Evolutionary conservation across 768 basidiomycete species (phyloP).

Genomic region (Termitomyces sp.): DNA sequence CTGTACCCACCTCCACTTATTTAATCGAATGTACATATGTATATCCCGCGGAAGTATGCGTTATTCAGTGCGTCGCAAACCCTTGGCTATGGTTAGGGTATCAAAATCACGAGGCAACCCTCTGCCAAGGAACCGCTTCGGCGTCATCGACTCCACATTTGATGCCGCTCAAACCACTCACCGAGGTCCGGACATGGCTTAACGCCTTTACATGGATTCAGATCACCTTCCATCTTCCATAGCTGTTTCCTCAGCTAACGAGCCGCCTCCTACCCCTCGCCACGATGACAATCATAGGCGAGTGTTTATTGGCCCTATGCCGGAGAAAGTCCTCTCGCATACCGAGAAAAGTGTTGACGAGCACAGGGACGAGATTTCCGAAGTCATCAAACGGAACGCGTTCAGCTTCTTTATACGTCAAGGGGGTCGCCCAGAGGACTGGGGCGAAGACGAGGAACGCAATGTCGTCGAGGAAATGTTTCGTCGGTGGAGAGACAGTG

Average conservation of each 20-base stretch:
- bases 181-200: neutral
- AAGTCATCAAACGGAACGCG: slow-evolving; percentile 58
- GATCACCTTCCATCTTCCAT: slow-evolving; percentile 15
- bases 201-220: slow-evolving; percentile 7
- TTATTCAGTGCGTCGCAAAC: neutral
- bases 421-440: slow-evolving; percentile 65
- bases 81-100: slow-evolving; percentile 1
- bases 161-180: too few relatives aligned
- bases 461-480: slow-evolving; percentile 54
- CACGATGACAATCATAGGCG: slow-evolving; percentile 40
- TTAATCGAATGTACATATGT: too few relatives aligned
- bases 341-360: slow-evolving; percentile 29
- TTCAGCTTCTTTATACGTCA: slow-evolving; percentile 58
- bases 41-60: too few relatives aligned
- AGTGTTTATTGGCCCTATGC: slow-evolving; percentile 76
- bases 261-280: slow-evolving; percentile 3
- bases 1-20: neutral
- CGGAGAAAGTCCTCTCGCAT: slow-evolving; percentile 50
- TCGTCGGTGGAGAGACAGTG: slow-evolving; percentile 59
- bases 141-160: slow-evolving; percentile 3
- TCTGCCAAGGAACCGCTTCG: neutral
- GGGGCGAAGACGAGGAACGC: slow-evolving; percentile 55
- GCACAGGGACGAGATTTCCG: slow-evolving; percentile 32
- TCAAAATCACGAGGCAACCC: neutral
- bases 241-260: slow-evolving; percentile 10